Evolutionary conservation across 2,329 filamentous ascomycete genomes (phyloP).

Genomic region (Fonsecaea multimorphosa): DNA sequence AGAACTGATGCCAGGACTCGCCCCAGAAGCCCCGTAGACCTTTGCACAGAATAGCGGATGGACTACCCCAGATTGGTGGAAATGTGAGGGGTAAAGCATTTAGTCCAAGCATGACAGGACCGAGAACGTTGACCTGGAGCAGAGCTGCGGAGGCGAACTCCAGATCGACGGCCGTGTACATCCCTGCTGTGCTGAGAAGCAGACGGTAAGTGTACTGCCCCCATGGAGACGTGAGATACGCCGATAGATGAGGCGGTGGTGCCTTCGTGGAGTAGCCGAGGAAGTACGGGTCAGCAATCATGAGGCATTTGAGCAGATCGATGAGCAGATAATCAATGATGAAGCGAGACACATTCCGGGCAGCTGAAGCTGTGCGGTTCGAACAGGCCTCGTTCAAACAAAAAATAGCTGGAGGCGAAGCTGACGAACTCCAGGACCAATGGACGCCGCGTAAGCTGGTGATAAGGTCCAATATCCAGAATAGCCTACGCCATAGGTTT

Average conservation of each 20-base stretch:
- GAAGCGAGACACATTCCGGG: conserved; percentile 3
- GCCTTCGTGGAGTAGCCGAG: background rate
- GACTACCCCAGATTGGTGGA: conserved; percentile 8
- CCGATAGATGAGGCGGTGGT: background rate
- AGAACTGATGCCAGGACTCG: conserved; percentile 11
- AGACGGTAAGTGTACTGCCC: conserved; percentile 1
- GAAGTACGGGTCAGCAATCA: conserved; percentile 18
- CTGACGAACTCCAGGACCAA: conserved; percentile 11
- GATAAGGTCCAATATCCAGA: conserved; percentile 6
- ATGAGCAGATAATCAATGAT: conserved; percentile 7
- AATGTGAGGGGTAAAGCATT: conserved; percentile 6
- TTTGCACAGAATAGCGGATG: conserved; percentile 9
- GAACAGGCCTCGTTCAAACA: background rate
- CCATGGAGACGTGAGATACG: background rate
- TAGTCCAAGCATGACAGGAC: background rate
- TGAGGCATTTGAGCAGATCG: conserved; percentile 9
- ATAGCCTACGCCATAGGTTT: background rate
- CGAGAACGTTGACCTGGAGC: conserved; percentile 11
- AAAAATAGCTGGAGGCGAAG: conserved; percentile 1
- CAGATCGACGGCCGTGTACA: conserved; percentile 9
- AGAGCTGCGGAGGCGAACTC: background rate
- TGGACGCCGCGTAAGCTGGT: conserved; percentile 10
- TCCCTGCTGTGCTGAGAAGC: background rate
- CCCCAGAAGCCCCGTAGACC: conserved; percentile 13
- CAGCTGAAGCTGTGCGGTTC: background rate